Conservation (phyloP, 805 yeast genomes). For the Sporopachydermia lactativora region DNA sequence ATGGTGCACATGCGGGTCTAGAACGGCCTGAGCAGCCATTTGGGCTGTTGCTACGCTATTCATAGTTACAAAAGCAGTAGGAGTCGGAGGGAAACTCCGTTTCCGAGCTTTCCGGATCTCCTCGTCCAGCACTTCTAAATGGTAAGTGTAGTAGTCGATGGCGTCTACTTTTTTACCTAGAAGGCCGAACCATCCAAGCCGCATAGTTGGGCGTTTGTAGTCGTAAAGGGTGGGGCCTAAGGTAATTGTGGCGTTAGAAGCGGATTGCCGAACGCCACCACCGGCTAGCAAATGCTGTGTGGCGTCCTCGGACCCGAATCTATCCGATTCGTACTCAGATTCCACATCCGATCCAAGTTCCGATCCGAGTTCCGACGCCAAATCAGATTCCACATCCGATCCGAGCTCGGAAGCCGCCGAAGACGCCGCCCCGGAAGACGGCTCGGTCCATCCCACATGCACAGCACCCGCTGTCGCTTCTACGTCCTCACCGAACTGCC, state of each 20-base stretch:
- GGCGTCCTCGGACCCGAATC: background rate
- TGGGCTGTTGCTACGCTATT: constrained; percentile 92
- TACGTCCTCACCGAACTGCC: background rate
- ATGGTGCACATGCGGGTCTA: constrained; percentile 79
- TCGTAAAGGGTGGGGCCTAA: constrained; percentile 13
- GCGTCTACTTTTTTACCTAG: constrained; percentile 69
- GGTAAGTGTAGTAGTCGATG: constrained; percentile 59
- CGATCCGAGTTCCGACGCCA: background rate
- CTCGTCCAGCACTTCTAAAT: constrained; percentile 53
- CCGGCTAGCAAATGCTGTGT: no score
- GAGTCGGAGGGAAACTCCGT: constrained; percentile 66
- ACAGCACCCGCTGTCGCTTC: background rate
- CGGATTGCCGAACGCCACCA: no score
- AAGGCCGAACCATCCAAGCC: constrained; percentile 44
- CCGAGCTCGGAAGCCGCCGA: background rate
- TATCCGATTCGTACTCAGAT: background rate
- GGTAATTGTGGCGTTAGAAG: background rate
- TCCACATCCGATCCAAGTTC: background rate
- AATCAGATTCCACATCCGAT: background rate
- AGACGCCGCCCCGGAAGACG: background rate
- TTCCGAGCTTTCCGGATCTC: constrained; percentile 52
- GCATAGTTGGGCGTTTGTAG: constrained; percentile 45
- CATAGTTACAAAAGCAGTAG: constrained; percentile 91
- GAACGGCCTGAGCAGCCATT: constrained; percentile 88
- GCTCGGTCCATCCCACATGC: no score